Conservation (phyloP, 768 basidiomycete species). For the Trametes cingulata region DNA sequence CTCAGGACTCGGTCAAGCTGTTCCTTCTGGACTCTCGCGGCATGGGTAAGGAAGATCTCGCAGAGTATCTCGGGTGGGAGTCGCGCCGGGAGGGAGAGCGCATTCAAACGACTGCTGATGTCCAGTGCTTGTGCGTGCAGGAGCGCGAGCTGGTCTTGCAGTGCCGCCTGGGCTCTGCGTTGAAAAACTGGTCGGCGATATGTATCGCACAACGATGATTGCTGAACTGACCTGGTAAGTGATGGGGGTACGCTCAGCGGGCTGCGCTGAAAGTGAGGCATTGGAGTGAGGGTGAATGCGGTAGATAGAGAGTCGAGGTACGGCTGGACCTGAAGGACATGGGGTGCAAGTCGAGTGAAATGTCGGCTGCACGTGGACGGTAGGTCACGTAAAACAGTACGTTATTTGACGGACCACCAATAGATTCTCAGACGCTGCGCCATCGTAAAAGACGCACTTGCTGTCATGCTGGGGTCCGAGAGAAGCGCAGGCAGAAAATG, state of each 20-base stretch:
- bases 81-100: background rate
- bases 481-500: too few species aligned
- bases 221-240: background rate
- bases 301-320: too few species aligned
- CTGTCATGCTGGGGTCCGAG: too few species aligned
- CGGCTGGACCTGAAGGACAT: background rate
- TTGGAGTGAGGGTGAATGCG: too few species aligned
- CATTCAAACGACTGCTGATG: background rate
- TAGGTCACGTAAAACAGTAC: background rate
- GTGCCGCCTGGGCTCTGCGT: background rate
- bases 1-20: background rate
- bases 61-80: slow-evolving; percentile 8
- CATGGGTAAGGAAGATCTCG: slow-evolving; percentile 4
- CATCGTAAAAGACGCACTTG: too few species aligned
- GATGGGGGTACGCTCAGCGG: background rate
- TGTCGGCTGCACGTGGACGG: background rate
- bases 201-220: too few species aligned
- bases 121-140: background rate
- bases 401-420: background rate
- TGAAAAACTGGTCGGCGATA: too few species aligned
- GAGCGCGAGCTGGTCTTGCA: background rate
- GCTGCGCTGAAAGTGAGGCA: background rate
- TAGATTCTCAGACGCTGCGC: background rate
- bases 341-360: background rate
- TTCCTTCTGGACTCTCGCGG: background rate